phyloP scores from a whole-genome alignment of 352 stramenopile species.

The Globisporangium cederbergense region DNA sequence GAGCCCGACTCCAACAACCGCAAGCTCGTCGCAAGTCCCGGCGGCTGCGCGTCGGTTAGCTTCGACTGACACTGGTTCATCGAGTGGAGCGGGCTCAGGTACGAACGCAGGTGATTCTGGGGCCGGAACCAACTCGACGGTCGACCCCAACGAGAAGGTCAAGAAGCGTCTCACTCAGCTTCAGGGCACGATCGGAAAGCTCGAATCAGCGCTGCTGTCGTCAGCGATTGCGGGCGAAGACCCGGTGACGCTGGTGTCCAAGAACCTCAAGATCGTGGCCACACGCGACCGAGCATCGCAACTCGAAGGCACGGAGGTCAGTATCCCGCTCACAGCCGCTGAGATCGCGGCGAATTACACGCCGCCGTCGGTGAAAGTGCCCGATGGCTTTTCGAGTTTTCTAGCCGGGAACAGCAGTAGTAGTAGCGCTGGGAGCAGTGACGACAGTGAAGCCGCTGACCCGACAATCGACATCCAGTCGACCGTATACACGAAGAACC shows the following conservation, averaged over 20 bases:
- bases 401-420: conserved; percentile 22
- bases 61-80: neutral
- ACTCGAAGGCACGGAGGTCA: conserved; percentile 34
- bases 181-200: conserved; percentile 48
- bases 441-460: conserved; percentile 24
- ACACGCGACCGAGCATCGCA: conserved; percentile 38
- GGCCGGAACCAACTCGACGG: neutral
- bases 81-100: neutral
- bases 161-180: conserved; percentile 33
- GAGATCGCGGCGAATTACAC: conserved; percentile 52
- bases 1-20: conserved; percentile 1
- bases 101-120: conserved; percentile 6
- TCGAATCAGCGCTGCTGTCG: conserved; percentile 39
- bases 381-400: conserved; percentile 38
- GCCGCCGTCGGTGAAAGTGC: conserved; percentile 46
- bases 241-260: conserved; percentile 50
- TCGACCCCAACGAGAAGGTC: conserved; percentile 27
- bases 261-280: conserved; percentile 58
- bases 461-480: conserved; percentile 58
- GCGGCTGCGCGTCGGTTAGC: neutral
- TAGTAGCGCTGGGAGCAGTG: conserved; percentile 8
- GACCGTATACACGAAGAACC: conserved; percentile 62
- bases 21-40: neutral
- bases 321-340: conserved; percentile 34
- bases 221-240: conserved; percentile 45